Evolutionary conservation across 1,284 basidiomycete genomes (phyloP), one percentile per base, ranked within the genome.

Genomic region (Cryptococcus sp.): DNA sequence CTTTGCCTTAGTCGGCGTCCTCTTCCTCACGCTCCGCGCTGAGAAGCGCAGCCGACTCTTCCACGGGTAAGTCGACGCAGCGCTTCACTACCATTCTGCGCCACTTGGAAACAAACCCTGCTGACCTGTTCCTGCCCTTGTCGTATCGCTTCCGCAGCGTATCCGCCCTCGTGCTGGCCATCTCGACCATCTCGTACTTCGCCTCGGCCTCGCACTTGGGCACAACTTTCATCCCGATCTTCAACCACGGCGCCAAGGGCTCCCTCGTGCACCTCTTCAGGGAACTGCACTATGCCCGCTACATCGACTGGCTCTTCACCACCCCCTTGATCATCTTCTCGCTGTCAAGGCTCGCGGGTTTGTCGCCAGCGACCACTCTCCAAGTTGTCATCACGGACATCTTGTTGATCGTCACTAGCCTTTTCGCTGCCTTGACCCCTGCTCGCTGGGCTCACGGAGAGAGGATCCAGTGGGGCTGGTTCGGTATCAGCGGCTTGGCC

Each of bases 111-210:
- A 41, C n/a, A 19, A 6, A 25, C 22, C 20, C 30, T 25, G 47
- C 45, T 58, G 19, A 55, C 47, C 27, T 35, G 45, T 7, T 47
- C 13, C n/a, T 3, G 17, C 17, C 39, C 51, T 50, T 19, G 25
- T 47, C 25, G 45, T 47, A 47, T 47, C 45, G 13, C 41, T 20
- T 15, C 46, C 46, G 46, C 46, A 59, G 71, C 54, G 50, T 76
- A 41, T 71, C 71, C 30, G 69, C 67, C 19, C 54, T 70, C 35
- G 65, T 73, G 22, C 65, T 77, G 47, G 64, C 69, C 46, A 68
- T 71, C 61, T 69, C 74, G 16, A 68, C 71, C 62, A 54, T 72
- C 46, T 63, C 70, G n/a, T 76, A 77, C 67, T 57, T 76, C 40
- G 62, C 63, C 52, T 68, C 76, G 67, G 69, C 72, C 8, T 69